phyloP scores from a whole-genome alignment of 2,329 filamentous ascomycete species.

The Fusarium camptoceras region DNA sequence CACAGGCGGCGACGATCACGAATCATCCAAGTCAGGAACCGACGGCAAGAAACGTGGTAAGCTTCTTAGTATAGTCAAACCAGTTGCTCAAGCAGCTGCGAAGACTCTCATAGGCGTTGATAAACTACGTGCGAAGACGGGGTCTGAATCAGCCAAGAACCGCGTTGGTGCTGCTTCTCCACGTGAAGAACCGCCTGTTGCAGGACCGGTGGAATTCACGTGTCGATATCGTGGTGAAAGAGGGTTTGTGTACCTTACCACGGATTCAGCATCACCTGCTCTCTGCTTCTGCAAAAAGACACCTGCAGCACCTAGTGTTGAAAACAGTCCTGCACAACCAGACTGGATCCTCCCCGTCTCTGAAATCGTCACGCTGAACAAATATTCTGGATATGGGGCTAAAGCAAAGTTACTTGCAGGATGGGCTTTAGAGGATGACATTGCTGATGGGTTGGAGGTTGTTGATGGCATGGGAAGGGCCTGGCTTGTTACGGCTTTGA shows the following conservation, averaged over 20 bases:
- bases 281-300: conserved; percentile 12
- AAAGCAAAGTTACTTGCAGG: conserved; percentile 82
- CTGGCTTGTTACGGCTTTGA: conserved; percentile 74
- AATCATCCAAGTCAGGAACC: conserved; percentile 61
- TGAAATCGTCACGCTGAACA: conserved; percentile 77
- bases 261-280: not conserved
- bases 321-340: conserved; percentile 58
- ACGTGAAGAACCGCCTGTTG: not conserved
- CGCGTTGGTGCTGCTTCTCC: conserved; percentile 57
- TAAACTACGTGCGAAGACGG: conserved; percentile 71
- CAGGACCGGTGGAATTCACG: conserved; percentile 78
- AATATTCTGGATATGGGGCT: conserved; percentile 81
- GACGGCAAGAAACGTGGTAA: conserved; percentile 53
- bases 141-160: conserved; percentile 69
- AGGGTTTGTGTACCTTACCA: conserved; percentile 55
- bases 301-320: not conserved
- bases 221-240: conserved; percentile 74
- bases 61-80: conserved; percentile 71
- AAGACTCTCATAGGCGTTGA: conserved; percentile 77
- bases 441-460: conserved; percentile 78
- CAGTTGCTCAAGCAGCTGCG: conserved; percentile 73
- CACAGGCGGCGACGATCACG: conserved; percentile 53
- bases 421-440: conserved; percentile 76
- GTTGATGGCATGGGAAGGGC: conserved; percentile 59
- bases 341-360: conserved; percentile 74